Conservation (phyloP, 768 basidiomycete genomes). For the Rhizopogon vesiculosus region DNA sequence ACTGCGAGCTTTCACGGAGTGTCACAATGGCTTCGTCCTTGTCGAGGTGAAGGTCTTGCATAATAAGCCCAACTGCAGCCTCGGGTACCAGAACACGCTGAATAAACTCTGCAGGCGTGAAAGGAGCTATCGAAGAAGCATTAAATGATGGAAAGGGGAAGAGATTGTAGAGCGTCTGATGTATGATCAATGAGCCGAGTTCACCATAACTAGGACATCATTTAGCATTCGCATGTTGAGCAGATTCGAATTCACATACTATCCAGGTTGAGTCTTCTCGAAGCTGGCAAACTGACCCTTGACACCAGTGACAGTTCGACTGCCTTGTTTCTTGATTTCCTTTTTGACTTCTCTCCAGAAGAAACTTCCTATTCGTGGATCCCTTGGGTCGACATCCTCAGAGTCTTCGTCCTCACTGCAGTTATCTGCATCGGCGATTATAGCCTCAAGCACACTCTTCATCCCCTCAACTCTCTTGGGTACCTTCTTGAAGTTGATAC, state of each 20-base stretch:
- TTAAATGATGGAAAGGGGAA: conserved; percentile 63
- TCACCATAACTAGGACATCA: conserved; percentile 69
- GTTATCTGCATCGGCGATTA: conserved; percentile 45
- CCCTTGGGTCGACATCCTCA: conserved; percentile 1
- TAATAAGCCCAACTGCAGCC: conserved; percentile 75
- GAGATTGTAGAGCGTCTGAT: conserved; percentile 68
- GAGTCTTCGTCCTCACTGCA: conserved; percentile 16
- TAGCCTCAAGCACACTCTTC: conserved; percentile 37
- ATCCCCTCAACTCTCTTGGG: conserved; percentile 50
- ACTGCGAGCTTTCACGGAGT: conserved; percentile 71
- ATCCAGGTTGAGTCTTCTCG: conserved; percentile 82
- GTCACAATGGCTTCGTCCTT: conserved; percentile 50
- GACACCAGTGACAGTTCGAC: conserved; percentile 60
- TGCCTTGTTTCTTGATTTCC: conserved; percentile 61
- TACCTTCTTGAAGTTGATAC: conserved; percentile 59
- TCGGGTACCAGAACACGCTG: conserved; percentile 89
- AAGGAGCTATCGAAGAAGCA: conserved; percentile 50
- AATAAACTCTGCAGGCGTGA: conserved; percentile 73
- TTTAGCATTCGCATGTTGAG: background rate
- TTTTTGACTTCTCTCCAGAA: conserved; percentile 69
- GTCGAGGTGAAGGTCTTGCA: conserved; percentile 57
- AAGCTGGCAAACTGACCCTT: conserved; percentile 76
- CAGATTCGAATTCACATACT: conserved; percentile 49
- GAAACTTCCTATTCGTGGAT: conserved; percentile 38
- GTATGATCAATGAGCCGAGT: conserved; percentile 75